Evolutionary conservation across 345 rosid genomes (phyloP).

Genomic region (Carallia brachiata): DNA sequence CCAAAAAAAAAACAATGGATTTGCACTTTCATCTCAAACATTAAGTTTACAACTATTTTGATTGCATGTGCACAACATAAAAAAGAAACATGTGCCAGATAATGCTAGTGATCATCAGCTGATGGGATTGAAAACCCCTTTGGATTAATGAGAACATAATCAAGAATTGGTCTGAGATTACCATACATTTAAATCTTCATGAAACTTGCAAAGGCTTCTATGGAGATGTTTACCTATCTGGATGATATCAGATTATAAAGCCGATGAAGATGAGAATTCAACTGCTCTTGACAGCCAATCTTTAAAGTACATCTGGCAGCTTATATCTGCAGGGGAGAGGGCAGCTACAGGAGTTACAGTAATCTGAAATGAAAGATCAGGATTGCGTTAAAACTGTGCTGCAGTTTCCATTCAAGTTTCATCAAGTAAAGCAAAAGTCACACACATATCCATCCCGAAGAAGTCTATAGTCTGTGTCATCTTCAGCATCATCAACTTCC

Average conservation of each 20-base stretch:
- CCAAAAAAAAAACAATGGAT: no score
- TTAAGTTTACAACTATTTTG: no score
- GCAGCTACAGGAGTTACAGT: slow-evolving; percentile 78
- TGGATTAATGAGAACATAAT: no score
- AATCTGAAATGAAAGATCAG: slow-evolving; percentile 49
- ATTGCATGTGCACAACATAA: no score
- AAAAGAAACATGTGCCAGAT: no score
- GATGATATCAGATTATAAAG: slow-evolving; percentile 39
- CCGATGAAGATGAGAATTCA: slow-evolving; percentile 40
- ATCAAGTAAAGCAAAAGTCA: slow-evolving; percentile 12
- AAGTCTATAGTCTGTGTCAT: slow-evolving; percentile 56
- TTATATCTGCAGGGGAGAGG: slow-evolving; percentile 53
- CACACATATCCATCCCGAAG: slow-evolving; percentile 76
- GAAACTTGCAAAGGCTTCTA: neutral
- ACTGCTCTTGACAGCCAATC: slow-evolving; percentile 64
- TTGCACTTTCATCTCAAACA: no score
- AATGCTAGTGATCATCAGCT: no score
- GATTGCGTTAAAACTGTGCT: slow-evolving; percentile 5
- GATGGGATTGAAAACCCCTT: no score
- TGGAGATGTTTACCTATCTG: neutral
- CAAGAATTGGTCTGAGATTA: no score
- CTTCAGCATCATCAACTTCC: slow-evolving; percentile 34
- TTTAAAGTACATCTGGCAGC: slow-evolving; percentile 46
- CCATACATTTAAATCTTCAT: no score
- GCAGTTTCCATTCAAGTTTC: slow-evolving; percentile 3